These are phyloP conservation scores for Sequoia sempervirens DNA, from an alignment of 75 land plant genomes.

Conservation along the genomic window DNA sequence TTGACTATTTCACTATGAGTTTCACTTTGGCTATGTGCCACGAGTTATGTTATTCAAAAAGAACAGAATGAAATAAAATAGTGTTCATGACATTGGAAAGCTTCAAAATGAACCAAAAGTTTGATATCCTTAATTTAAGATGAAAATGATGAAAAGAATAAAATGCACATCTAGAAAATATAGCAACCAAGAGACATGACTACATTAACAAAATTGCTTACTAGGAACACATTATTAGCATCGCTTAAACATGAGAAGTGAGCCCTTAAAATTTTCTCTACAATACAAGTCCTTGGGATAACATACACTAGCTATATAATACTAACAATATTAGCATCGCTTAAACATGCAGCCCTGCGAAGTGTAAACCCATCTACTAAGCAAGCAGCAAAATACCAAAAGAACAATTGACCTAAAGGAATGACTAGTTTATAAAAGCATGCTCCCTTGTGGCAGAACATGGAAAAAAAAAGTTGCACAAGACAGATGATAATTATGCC, in stretches of 20 bases:
- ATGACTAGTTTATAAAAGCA: neutral
- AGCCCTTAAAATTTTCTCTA: too few species aligned
- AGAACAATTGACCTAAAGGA: neutral
- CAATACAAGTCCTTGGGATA: neutral
- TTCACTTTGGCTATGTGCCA: too few species aligned
- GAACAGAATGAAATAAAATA: too few species aligned
- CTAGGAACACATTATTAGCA: neutral
- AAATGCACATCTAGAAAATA: too few species aligned
- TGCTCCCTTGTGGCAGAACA: neutral
- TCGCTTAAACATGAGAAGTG: too few species aligned
- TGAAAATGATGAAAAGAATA: neutral
- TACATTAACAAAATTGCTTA: neutral
- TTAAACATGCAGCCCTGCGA: neutral
- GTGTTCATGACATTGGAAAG: neutral
- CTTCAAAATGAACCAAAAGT: neutral
- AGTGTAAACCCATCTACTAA: too few species aligned
- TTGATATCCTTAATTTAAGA: too few species aligned
- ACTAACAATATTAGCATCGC: neutral
- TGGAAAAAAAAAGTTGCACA: neutral
- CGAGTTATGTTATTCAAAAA: too few species aligned
- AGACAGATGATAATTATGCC: neutral
- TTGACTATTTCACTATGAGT: too few species aligned
- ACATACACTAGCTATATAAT: neutral
- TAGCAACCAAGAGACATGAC: neutral
- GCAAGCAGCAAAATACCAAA: neutral